These are phyloP conservation scores for Arabis alpina DNA, from an alignment of 345 rosid genomes.

Conservation along the genomic window DNA sequence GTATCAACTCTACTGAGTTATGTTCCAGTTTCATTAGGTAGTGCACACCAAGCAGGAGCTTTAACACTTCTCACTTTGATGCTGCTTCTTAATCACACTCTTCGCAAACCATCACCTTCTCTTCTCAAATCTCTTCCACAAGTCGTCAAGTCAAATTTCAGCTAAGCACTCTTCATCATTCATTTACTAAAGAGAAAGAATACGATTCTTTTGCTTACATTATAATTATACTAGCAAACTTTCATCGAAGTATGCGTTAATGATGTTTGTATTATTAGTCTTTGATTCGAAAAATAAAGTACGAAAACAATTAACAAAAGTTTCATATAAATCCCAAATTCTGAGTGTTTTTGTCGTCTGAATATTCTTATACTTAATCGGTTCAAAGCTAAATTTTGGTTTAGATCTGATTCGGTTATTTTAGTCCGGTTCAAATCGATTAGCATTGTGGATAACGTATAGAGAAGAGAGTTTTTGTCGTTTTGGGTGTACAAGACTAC, in stretches of 20 bases:
- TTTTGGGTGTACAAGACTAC: conserved; percentile 15
- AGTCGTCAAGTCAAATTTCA: conserved; percentile 52
- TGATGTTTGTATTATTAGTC: conserved; percentile 29
- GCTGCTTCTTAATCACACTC: conserved; percentile 82
- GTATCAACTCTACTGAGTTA: conserved; percentile 82
- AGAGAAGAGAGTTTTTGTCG: conserved; percentile 2
- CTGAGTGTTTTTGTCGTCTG: background rate
- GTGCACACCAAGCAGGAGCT: conserved; percentile 90
- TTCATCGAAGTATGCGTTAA: conserved; percentile 4
- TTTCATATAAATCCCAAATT: conserved; percentile 8
- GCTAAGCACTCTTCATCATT: conserved; percentile 28
- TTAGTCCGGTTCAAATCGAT: conserved; percentile 13
- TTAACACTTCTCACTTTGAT: conserved; percentile 74
- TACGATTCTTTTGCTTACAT: conserved; percentile 27
- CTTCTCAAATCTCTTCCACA: conserved; percentile 84
- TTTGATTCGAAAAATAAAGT: conserved; percentile 26
- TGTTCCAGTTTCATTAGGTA: conserved; percentile 83
- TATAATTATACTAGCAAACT: background rate
- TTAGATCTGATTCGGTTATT: background rate
- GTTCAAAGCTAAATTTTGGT: background rate
- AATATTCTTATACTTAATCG: background rate
- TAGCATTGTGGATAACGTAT: conserved; percentile 35
- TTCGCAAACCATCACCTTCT: conserved; percentile 69
- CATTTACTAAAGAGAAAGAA: conserved; percentile 11
- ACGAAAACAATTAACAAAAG: conserved; percentile 11